Conservation (phyloP, 116 monocot genomes). For the Cymodocea nodosa region DNA sequence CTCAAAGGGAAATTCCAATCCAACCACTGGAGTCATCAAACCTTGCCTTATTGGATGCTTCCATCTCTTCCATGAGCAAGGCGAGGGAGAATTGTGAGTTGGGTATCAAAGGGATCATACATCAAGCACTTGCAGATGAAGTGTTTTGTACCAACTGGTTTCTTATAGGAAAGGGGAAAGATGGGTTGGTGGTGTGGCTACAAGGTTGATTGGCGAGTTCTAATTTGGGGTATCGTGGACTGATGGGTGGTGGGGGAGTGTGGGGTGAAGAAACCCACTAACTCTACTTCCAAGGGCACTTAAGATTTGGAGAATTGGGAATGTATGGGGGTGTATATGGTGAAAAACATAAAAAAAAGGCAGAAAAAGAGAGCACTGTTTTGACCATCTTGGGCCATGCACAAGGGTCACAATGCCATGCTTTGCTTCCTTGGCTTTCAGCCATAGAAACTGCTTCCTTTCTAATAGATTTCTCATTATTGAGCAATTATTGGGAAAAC, state of each 20-base stretch:
- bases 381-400: constrained; percentile 6
- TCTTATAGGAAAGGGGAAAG: too few species aligned
- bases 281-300: constrained; percentile 5
- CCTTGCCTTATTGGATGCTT: neutral
- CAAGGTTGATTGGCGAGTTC: neutral
- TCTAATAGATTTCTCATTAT: too few species aligned
- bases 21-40: constrained; percentile 6
- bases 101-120: neutral
- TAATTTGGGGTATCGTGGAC: neutral
- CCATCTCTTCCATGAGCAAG: neutral
- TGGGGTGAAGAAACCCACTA: constrained; percentile 3
- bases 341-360: neutral
- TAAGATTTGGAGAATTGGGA: constrained; percentile 3
- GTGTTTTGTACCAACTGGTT: too few species aligned
- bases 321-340: neutral
- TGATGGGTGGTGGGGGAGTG: neutral
- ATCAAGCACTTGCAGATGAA: neutral
- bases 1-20: neutral
- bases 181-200: neutral
- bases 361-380: neutral
- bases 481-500: neutral
- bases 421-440: neutral
- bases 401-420: neutral
- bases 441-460: too few species aligned
- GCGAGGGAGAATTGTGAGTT: neutral